phyloP scores from a whole-genome alignment of 805 yeast genomes.

The Cyberlindnera xylosilytica region DNA sequence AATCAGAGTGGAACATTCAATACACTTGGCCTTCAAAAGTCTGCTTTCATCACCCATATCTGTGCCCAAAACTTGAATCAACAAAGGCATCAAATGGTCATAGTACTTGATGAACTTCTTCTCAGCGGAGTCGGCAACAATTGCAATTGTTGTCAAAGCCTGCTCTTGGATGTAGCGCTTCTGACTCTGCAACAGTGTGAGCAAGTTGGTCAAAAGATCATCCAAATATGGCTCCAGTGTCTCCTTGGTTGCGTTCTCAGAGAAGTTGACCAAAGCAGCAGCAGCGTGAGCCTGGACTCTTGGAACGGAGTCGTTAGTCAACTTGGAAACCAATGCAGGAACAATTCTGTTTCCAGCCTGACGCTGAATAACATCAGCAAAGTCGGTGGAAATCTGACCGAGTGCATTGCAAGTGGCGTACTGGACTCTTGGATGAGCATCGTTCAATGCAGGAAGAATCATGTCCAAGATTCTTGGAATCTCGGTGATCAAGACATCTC shows the following conservation, averaged over 20 bases:
- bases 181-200: constrained; percentile 76
- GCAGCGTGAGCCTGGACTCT: constrained; percentile 98
- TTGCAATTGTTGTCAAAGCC: constrained; percentile 93
- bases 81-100: constrained; percentile 89
- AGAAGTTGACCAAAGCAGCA: constrained; percentile 93
- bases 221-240: constrained; percentile 92
- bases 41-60: constrained; percentile 79
- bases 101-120: constrained; percentile 84
- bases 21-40: constrained; percentile 83
- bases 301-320: constrained; percentile 71
- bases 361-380: constrained; percentile 84
- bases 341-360: constrained; percentile 74
- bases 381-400: constrained; percentile 96
- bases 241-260: constrained; percentile 87
- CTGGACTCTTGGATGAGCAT: constrained; percentile 91
- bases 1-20: constrained; percentile 92
- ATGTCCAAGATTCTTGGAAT: constrained; percentile 79
- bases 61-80: constrained; percentile 72
- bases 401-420: constrained; percentile 96
- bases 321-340: constrained; percentile 83
- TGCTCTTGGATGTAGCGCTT: constrained; percentile 96
- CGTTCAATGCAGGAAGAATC: constrained; percentile 81
- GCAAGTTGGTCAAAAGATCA: constrained; percentile 65
- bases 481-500: constrained; percentile 80
- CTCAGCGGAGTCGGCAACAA: constrained; percentile 96